Percentiles rank a stretch among this genome's conserved stretches.
Conservation (phyloP, 192 early-diverging fungal genomes). For the Entomortierella chlamydospora region DNA sequence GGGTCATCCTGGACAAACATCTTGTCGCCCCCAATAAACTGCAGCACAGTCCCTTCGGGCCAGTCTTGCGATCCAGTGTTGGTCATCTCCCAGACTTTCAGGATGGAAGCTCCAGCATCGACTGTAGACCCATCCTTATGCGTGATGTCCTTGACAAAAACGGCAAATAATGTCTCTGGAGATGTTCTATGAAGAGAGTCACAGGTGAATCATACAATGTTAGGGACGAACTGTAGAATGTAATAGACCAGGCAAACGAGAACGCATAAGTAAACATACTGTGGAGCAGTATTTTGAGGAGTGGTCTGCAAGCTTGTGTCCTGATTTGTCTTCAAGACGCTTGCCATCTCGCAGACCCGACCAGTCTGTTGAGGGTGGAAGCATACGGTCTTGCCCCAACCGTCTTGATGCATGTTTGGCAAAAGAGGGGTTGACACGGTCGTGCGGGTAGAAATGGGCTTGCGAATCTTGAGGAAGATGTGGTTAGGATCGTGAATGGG, state of each 20-base stretch:
- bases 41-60: constrained; percentile 68
- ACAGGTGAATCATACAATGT: not conserved
- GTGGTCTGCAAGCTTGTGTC: not conserved
- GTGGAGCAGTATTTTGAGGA: not conserved
- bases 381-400: constrained; percentile 26
- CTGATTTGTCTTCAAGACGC: not conserved
- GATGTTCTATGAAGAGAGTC: not conserved
- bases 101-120: constrained; percentile 56
- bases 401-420: constrained; percentile 55
- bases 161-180: constrained; percentile 7
- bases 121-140: constrained; percentile 68
- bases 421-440: constrained; percentile 32
- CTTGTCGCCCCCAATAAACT: constrained; percentile 66
- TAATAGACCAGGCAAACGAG: too few relatives aligned
- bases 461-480: constrained; percentile 62
- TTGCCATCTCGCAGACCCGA: constrained; percentile 5
- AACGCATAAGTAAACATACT: not conserved
- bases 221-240: not conserved
- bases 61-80: constrained; percentile 70
- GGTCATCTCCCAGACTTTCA: constrained; percentile 76
- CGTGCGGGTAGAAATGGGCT: constrained; percentile 47
- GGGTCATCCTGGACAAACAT: constrained; percentile 49
- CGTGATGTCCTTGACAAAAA: constrained; percentile 75
- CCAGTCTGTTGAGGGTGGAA: constrained; percentile 24
- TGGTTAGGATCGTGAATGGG: constrained; percentile 58